Percentiles rank a stretch among this genome's conserved stretches.
phyloP scores from a whole-genome alignment of 306 rosid species.

The Nissolia schottii region DNA sequence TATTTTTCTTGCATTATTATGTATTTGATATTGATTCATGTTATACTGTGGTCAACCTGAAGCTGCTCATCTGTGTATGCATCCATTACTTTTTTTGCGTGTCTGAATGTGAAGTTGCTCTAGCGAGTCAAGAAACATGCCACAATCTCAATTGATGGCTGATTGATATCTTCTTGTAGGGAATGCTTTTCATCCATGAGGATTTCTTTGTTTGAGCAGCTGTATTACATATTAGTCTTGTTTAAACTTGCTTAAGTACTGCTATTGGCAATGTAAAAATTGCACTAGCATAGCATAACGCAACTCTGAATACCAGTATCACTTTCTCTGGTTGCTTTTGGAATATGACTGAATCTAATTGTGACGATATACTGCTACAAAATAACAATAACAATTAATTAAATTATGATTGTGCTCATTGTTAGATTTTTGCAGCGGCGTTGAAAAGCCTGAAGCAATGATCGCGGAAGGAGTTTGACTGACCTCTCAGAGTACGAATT shows the following conservation, averaged over 20 bases:
- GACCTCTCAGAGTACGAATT: not conserved
- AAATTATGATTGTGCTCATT: constrained; percentile 6
- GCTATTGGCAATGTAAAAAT: not conserved
- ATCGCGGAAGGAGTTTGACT: constrained; percentile 14
- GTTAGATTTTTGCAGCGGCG: constrained; percentile 45
- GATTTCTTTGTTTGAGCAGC: not conserved
- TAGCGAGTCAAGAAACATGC: not conserved
- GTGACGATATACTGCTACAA: not conserved
- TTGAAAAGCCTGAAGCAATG: constrained; percentile 42
- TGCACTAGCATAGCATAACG: not conserved
- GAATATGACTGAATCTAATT: not conserved
- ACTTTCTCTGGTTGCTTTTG: not conserved
- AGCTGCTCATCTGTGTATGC: not conserved
- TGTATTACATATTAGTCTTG: not conserved
- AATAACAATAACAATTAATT: not conserved
- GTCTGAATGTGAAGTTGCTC: constrained; percentile 2
- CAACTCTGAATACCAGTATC: constrained; percentile 2
- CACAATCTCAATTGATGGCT: not conserved
- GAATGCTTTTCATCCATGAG: not conserved
- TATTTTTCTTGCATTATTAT: constrained; percentile 13
- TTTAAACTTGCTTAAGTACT: not conserved
- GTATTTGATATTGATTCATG: not conserved
- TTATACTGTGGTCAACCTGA: no score
- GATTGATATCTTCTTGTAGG: not conserved
- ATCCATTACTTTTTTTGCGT: not conserved